Evolutionary conservation across 495 filamentous ascomycete genomes (phyloP), one percentile per base, ranked within the genome.

Genomic region (Baudoinia panamericana): DNA sequence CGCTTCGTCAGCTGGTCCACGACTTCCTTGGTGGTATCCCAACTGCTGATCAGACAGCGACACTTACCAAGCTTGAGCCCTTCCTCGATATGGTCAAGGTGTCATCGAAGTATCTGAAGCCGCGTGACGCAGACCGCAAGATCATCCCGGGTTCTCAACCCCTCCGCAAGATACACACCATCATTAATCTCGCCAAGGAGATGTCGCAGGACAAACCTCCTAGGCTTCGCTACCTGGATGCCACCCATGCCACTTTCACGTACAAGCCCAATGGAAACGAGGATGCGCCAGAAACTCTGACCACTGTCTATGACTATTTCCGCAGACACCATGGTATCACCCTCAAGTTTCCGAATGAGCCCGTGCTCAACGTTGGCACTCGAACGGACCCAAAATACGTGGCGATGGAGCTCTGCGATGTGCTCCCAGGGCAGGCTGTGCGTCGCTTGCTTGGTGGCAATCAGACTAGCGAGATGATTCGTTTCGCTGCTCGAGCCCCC

Each of bases 401-500:
- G 31, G 75, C 83, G 0, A 66, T 73, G 1, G 81, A 92, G 46
- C 58, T 77, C 5, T 76, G 78, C 50, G 51, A 51, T 2, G 69
- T 92, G 6, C 46, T 76, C 4, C 69, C 73, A 6, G 84, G 83
- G 0, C 83, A 94, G 53, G 49, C 70, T 8, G 55, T 76, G 11
- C 63, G 65, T 41, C 51, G 61, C 1, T 74, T 75, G 55, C 64
- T 84, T 17, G 56, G 51, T 11, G 57, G 64, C 0, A 54, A 61
- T 2, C 81, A 84, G 49, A 79, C 75, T 0, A 56, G 64, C 0
- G 36, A 56, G 0, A 88, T 88, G 79, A 68, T 84, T 16, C 53
- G 51, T 1, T 82, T 86, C 54, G 76, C 84, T 1, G 80, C 77
- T 24, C 70, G 81, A 10, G 57, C 58, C 8, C 80, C 84, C 0